Evolutionary conservation across 805 yeast species (phyloP), one percentile per base, ranked within the genome.

Genomic region (Candida michaelii): DNA sequence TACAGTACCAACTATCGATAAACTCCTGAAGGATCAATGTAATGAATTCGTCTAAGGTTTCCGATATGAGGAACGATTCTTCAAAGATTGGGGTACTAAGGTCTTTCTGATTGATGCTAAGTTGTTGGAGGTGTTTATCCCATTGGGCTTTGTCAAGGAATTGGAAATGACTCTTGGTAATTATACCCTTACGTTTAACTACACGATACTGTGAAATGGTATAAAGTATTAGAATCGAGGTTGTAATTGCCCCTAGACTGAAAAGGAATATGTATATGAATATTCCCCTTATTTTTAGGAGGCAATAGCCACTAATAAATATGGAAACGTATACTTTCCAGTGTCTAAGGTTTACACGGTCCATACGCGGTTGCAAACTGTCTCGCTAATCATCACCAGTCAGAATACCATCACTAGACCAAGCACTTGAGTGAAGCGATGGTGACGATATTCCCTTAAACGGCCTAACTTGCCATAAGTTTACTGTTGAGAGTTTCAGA

Each of bases 1-100:
- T 56, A 2, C 49, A 37, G 53, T 67, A 82, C 90, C 90, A 83
- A 4, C 75, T 58, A 30, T 63, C 60, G 5, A 83, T 69, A 54
- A 83, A 84, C 40, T 78, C 80, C 12, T 72, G 52, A 5, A 79
- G 48, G 1, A 83, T 63, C 30, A 73, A 59, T 25, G 65, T 64
- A 3, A 80, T 60, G n/a, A 83, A 55, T 9, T 68, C 71, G 35
- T 78, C 76, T 5, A 83, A 38, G 0, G 79, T 63, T 33, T 74
- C 79, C 2, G 85, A 77, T 4, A 83, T 69, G 2, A 72, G 51
- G 43, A 75, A 71, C 19, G 81, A 76, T 17, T 76, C 76, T 2
- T 76, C 74, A 27, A 74, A 65, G 2, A 72, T 52, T 0, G 66
- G 63, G 5, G 30, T 24, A 6, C 40, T 29, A 27, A 55, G 35